These are phyloP conservation scores for Penicillium hordei DNA, from an alignment of 2,329 filamentous ascomycete genomes.

Conservation along the genomic window DNA sequence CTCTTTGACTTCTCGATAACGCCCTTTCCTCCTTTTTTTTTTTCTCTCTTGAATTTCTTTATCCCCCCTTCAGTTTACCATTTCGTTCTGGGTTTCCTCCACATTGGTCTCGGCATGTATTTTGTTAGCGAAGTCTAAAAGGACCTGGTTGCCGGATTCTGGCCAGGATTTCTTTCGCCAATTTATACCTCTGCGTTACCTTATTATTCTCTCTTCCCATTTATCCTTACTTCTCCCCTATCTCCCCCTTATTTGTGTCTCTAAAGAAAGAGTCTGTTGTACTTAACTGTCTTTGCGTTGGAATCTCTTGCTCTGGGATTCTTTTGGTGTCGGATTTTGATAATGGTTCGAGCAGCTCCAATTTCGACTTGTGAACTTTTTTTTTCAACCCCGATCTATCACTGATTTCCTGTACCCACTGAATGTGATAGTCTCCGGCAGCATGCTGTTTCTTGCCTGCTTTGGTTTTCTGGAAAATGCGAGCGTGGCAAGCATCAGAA, in stretches of 20 bases:
- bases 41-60: slow-evolving; percentile 36
- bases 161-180: slow-evolving; percentile 21
- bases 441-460: not conserved
- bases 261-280: slow-evolving; percentile 27
- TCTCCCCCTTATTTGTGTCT: slow-evolving; percentile 16
- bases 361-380: slow-evolving; percentile 25
- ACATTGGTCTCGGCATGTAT: slow-evolving; percentile 29
- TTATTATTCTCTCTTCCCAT: slow-evolving; percentile 18
- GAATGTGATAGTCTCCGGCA: not conserved
- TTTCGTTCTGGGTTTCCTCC: slow-evolving; percentile 39
- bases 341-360: slow-evolving; percentile 30
- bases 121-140: slow-evolving; percentile 20
- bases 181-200: slow-evolving; percentile 18
- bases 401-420: not conserved
- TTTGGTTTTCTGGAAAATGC: slow-evolving; percentile 3
- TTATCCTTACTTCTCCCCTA: slow-evolving; percentile 6
- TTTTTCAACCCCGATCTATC: slow-evolving; percentile 7
- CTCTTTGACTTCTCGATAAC: slow-evolving; percentile 23
- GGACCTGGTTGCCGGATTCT: slow-evolving; percentile 22
- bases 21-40: slow-evolving; percentile 28
- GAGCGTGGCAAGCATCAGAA: slow-evolving; percentile 19
- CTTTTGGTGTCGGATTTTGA: slow-evolving; percentile 24
- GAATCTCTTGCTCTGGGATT: slow-evolving; percentile 15
- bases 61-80: slow-evolving; percentile 23
- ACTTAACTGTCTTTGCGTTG: slow-evolving; percentile 25